These are phyloP conservation scores for Cladophialophora carrionii DNA, from an alignment of 2,329 filamentous ascomycete genomes.

Conservation along the genomic window DNA sequence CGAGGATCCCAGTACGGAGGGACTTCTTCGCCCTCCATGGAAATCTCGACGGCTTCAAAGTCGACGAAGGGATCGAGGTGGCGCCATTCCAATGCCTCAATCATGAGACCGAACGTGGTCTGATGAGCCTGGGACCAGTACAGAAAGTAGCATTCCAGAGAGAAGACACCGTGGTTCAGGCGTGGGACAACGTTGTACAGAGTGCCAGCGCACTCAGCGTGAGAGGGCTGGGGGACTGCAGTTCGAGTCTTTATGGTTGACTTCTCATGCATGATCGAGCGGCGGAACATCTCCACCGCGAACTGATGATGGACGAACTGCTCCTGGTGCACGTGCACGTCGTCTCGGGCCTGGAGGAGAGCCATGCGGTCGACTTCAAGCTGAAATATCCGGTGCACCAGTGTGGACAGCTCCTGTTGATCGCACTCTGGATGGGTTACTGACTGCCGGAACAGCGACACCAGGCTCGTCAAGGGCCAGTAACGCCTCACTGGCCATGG, in stretches of 20 bases:
- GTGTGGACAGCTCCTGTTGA: not conserved
- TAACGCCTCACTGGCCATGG: not conserved
- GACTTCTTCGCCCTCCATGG: not conserved
- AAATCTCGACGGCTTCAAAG: not conserved
- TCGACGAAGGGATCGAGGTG: not conserved
- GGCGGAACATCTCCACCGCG: not conserved
- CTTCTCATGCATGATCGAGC: not conserved
- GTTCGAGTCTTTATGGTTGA: not conserved
- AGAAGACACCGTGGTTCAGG: not conserved
- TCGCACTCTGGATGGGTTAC: not conserved
- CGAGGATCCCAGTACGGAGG: not conserved
- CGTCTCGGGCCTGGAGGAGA: not conserved
- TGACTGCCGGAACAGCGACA: not conserved
- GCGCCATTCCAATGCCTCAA: not conserved
- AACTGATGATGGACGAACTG: not conserved
- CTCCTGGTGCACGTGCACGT: not conserved
- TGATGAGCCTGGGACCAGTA: not conserved
- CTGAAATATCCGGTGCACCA: not conserved
- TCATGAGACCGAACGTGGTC: not conserved
- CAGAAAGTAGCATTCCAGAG: not conserved
- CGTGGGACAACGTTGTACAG: not conserved
- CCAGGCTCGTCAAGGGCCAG: not conserved
- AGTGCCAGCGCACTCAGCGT: not conserved
- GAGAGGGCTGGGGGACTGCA: not conserved
- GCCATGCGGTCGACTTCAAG: not conserved